Evolutionary conservation across 2,329 filamentous ascomycete genomes (phyloP), one percentile per base, ranked within the genome.

Genomic region (Fusarium sp.): DNA sequence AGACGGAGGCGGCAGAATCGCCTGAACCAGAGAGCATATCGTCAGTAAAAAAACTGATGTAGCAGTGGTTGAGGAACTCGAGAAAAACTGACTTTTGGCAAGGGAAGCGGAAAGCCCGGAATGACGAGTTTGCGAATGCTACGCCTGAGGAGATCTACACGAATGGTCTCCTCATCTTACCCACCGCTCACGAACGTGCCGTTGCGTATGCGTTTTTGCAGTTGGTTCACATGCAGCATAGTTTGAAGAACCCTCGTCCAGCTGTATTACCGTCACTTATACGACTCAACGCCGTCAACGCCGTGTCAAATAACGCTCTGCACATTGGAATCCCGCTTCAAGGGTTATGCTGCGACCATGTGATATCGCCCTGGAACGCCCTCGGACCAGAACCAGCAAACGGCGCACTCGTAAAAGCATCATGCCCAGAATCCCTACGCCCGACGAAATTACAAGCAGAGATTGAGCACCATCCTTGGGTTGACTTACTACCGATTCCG

Each of bases 1-100:
- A 55, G 72, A 39, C 66, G 72, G 26, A 66, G 63, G 29, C 62
- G 72, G 15, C 72, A 74, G 57, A 74, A 74, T 21, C 72, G 72
- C 33, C 52, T 74, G 35, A 74, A 74, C 29, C 66, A 72, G 39
- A 54, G 72, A 47, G 70, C 72, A 21, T 71, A 66, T 52, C 65
- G 72, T 74, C 24, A 66, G 72, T 66, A 23, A n/a, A n/a, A n/a
- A n/a, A n/a, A 10, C 31, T 16, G 31, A 15, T 33, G 31, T 16
- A n/a, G 10, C 8, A 18, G 33, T n/a, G 33, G 8, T n/a, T 35
- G 16, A 35, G 33, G 24, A 9, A 16, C 13, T 6, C 16, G 10
- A 16, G 29, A 13, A 15, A 16, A 26, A 37, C 57, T 71, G 15
- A 66, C 57, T 21, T 21, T 1, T 9, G 1, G 6, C n/a, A 47